Evolutionary conservation across 208 protist genomes (phyloP).

Genomic region (Angomonas ambiguus): DNA sequence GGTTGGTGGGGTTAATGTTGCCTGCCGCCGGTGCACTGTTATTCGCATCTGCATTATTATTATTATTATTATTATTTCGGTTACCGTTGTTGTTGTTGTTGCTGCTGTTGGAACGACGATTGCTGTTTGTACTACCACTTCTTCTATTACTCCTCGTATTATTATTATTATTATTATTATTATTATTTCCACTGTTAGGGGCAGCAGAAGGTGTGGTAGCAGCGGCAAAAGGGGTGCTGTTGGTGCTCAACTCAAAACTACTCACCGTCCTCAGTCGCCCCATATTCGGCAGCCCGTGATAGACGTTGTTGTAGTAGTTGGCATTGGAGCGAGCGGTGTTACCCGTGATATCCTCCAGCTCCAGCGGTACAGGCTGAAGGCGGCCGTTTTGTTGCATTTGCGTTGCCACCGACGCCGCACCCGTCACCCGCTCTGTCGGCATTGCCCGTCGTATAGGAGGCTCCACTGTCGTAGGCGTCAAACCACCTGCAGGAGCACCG

Average conservation of each 20-base stretch:
- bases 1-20: too few relatives aligned
- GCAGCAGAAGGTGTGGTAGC: not conserved
- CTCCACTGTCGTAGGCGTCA: too few relatives aligned
- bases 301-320: not conserved
- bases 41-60: not conserved
- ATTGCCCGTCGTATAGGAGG: too few relatives aligned
- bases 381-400: not conserved
- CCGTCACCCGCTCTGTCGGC: too few relatives aligned
- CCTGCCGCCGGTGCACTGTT: not conserved
- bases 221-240: not conserved
- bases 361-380: not conserved
- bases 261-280: not conserved
- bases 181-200: too few relatives aligned
- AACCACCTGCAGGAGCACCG: too few relatives aligned
- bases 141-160: not conserved
- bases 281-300: not conserved
- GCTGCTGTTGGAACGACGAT: too few relatives aligned
- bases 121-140: too few relatives aligned
- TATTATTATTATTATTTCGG: not conserved
- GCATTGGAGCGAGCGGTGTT: not conserved
- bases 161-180: conserved; percentile 1
- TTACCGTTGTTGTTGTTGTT: not conserved
- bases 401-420: too few relatives aligned
- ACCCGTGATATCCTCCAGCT: not conserved
- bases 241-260: not conserved